Base-by-base conservation (phyloP, 139 green algal genomes). In the Trebouxia sp. region DNA sequence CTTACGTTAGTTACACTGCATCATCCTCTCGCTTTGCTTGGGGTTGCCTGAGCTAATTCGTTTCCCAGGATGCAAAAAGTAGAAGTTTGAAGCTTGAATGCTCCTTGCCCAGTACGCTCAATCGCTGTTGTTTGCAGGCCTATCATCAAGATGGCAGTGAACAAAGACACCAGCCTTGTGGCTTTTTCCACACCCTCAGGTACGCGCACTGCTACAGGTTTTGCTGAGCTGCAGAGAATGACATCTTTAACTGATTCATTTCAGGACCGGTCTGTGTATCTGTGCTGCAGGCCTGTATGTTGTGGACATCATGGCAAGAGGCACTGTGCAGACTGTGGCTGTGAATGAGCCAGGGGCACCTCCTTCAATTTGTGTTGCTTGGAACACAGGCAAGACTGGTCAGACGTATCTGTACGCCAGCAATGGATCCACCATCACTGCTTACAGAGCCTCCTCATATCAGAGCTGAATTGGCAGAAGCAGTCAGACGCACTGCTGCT, bases 391-490 rank as follows among this genome's bases (percentile, higher is more conserved):
- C 26, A 51, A n/a, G n/a, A 51, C 69, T 39, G 41, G 41, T 26
- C 42, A 77, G 41, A 38, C 41, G 38, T 77, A 77, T 32, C n/a
- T 77, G 69, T 77, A 77, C 28, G 42, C 69, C 69, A 72, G 35
- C 35, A 30, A n/a, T 43, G 32, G n/a, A 30, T 32, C 62, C 20
- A 72, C 8, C 14, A 43, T 72, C 20, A 45, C 62, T n/a, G 62
- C 28, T 30, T 72, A 30, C 12, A 72, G 62, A 45, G 62, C 62
- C 1, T 72, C 62, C n/a, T n/a, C n/a, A n/a, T n/a, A n/a, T n/a
- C n/a, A n/a, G n/a, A n/a, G n/a, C n/a, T n/a, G n/a, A n/a, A n/a
- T n/a, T n/a, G n/a, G n/a, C n/a, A n/a, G n/a, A n/a, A n/a, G n/a
- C n/a, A n/a, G n/a, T n/a, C n/a, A n/a, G n/a, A n/a, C n/a, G n/a